Evolutionary conservation across 768 basidiomycete genomes (phyloP).

Genomic region (Auricularia sp.): DNA sequence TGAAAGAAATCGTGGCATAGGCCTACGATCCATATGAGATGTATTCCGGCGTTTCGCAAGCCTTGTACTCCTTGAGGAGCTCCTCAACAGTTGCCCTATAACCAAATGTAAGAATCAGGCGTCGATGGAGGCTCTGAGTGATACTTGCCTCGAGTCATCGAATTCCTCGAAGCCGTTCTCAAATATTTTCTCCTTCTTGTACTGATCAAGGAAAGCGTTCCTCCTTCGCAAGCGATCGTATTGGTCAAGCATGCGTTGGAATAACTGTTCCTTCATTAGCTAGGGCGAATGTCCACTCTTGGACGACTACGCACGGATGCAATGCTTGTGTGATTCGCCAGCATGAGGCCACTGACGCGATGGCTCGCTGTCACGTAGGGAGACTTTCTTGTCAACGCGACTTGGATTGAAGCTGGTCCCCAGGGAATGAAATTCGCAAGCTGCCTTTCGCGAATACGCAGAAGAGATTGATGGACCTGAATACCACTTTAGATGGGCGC

Average conservation of each 20-base stretch:
- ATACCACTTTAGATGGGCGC: slow-evolving; percentile 6
- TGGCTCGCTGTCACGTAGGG: slow-evolving; percentile 84
- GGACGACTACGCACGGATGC: slow-evolving; percentile 59
- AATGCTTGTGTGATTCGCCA: slow-evolving; percentile 98
- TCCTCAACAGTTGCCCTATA: slow-evolving; percentile 76
- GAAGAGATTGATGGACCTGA: slow-evolving; percentile 92
- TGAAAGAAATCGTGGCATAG: not conserved
- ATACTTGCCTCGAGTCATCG: slow-evolving; percentile 81
- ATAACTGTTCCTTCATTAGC: slow-evolving; percentile 44
- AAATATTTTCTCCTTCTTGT: slow-evolving; percentile 96
- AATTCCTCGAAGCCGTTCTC: slow-evolving; percentile 90
- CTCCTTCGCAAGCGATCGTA: slow-evolving; percentile 79
- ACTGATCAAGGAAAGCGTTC: slow-evolving; percentile 94
- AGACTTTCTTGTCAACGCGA: slow-evolving; percentile 84
- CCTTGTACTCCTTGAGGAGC: slow-evolving; percentile 86
- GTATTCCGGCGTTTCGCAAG: slow-evolving; percentile 92
- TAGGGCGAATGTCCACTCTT: not conserved
- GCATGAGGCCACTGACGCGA: slow-evolving; percentile 95
- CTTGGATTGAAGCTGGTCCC: slow-evolving; percentile 98
- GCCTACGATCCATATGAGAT: slow-evolving; percentile 52
- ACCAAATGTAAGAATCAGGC: not conserved
- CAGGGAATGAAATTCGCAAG: slow-evolving; percentile 98
- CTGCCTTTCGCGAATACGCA: slow-evolving; percentile 93
- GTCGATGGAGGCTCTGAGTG: not conserved
- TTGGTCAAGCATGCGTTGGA: slow-evolving; percentile 93